phyloP scores from a whole-genome alignment of 1,139 yeast genomes.

The Candida anutae region DNA sequence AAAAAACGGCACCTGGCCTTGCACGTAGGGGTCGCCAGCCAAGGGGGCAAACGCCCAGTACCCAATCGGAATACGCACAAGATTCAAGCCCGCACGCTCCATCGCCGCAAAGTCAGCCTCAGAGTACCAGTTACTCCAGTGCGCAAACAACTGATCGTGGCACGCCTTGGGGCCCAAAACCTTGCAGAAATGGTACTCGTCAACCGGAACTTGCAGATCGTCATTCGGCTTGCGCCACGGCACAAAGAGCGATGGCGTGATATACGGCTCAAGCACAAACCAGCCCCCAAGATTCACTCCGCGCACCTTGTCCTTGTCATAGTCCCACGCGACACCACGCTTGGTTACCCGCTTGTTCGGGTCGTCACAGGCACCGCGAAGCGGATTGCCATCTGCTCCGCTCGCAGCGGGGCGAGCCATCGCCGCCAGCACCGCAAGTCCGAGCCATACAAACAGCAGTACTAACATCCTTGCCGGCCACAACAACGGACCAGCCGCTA shows the following conservation, averaged over 20 bases:
- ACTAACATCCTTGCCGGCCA: too few species aligned
- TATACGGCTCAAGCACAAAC: slow-evolving; percentile 79
- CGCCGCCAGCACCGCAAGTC: too few species aligned
- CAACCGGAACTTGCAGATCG: slow-evolving; percentile 56
- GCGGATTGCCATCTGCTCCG: too few species aligned
- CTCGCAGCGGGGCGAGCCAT: too few species aligned
- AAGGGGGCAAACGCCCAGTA: slow-evolving; percentile 83
- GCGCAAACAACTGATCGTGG: slow-evolving; percentile 42
- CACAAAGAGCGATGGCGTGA: slow-evolving; percentile 75
- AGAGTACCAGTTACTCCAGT: slow-evolving; percentile 77
- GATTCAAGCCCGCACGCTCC: slow-evolving; percentile 61
- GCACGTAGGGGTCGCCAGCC: slow-evolving; percentile 76
- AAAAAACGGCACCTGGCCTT: slow-evolving; percentile 70
- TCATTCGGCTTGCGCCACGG: slow-evolving; percentile 24
- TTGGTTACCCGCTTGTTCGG: slow-evolving; percentile 6
- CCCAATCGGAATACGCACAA: slow-evolving; percentile 88
- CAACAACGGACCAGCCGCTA: too few species aligned
- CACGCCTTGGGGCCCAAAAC: slow-evolving; percentile 59
- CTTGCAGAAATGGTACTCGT: slow-evolving; percentile 70
- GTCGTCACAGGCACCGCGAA: slow-evolving; percentile 4
- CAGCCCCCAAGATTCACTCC: slow-evolving; percentile 93
- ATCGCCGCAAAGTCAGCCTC: slow-evolving; percentile 66
- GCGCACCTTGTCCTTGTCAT: slow-evolving; percentile 43
- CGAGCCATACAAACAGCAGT: too few species aligned
- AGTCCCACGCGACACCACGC: slow-evolving; percentile 31